Base-by-base conservation (phyloP, 2,329 filamentous ascomycete genomes). In the Pseudogymnoascus sp. region DNA sequence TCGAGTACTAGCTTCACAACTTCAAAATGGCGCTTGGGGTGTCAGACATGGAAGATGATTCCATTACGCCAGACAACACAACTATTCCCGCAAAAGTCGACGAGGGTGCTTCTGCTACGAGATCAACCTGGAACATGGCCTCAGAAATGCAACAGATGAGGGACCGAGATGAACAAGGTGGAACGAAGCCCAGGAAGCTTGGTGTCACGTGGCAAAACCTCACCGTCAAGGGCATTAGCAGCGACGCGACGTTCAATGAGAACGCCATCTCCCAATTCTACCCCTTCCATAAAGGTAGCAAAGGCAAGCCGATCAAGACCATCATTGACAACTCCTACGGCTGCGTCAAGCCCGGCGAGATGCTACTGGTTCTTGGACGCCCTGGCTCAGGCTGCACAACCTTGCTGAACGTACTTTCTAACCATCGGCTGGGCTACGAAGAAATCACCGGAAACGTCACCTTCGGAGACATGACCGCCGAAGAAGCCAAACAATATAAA, bases 141-240 rank as follows among this genome's bases (percentile, higher is more conserved):
- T 59, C 21, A 28, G 50, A 59, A 36, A 36, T 59, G 50, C 50
- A 59, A 59, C 23, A 28, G 50, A 28, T 59, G 21, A 7, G 25
- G 21, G 50, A 59, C 25, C 50, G 50, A 28, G 50, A 59, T 36
- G 21, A 59, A 59, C 25, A 59, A 36, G 31, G 50, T 36, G 50
- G 50, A 28, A 18, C 18, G 50, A 59, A 59, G 66, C 81, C 86
- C 4, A 96, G 96, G 78, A 86, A 89, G 69, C 89, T 92, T 64
- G 89, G 90, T 37, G 89, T 91, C 0, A 83, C 89, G 66, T 96
- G 90, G 90, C 85, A 95, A 62, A 81, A 82, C 18, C 77, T 96
- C 59, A 90, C 89, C 0, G 90, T 95, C 40, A 86, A 84, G 72
- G 91, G 91, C 12, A 23, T 60, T 18, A 38, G 31, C n/a, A 83